Percentiles rank a stretch among this genome's conserved stretches.
Conservation (phyloP, 192 early-diverging fungal genomes). For the Umbelopsis isabellina region DNA sequence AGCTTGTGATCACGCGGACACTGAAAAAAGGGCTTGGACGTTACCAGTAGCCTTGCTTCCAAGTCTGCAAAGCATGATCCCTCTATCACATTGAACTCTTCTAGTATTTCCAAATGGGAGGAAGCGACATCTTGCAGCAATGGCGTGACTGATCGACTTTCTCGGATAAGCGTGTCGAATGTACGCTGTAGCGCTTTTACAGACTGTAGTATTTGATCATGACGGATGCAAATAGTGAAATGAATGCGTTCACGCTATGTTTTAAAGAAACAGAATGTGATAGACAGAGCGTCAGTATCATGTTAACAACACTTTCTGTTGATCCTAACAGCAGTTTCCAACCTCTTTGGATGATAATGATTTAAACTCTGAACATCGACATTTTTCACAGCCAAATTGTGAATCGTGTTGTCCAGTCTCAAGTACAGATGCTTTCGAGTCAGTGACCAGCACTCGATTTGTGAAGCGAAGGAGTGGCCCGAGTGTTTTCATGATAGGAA, state of each 20-base stretch:
- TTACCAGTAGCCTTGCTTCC: conserved; percentile 9
- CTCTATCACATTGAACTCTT: neutral
- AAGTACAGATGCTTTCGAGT: neutral
- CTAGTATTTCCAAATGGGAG: neutral
- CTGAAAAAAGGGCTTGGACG: neutral
- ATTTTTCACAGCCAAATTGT: neutral
- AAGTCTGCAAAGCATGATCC: neutral
- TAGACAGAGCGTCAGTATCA: neutral
- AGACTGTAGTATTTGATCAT: neutral
- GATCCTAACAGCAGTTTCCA: too few relatives aligned
- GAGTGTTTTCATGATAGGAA: conserved; percentile 6
- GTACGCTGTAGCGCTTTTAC: neutral
- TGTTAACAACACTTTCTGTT: neutral
- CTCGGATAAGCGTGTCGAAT: neutral
- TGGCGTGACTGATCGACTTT: neutral
- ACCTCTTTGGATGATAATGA: too few relatives aligned
- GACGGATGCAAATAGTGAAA: neutral
- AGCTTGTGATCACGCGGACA: conserved; percentile 4
- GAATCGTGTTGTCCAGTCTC: neutral
- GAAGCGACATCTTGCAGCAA: conserved; percentile 1
- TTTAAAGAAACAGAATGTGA: neutral
- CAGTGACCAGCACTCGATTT: neutral
- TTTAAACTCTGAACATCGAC: neutral
- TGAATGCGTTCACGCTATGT: neutral
- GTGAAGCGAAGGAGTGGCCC: conserved; percentile 11